phyloP scores from a whole-genome alignment of 345 rosid species.

The Limnanthes douglasii region DNA sequence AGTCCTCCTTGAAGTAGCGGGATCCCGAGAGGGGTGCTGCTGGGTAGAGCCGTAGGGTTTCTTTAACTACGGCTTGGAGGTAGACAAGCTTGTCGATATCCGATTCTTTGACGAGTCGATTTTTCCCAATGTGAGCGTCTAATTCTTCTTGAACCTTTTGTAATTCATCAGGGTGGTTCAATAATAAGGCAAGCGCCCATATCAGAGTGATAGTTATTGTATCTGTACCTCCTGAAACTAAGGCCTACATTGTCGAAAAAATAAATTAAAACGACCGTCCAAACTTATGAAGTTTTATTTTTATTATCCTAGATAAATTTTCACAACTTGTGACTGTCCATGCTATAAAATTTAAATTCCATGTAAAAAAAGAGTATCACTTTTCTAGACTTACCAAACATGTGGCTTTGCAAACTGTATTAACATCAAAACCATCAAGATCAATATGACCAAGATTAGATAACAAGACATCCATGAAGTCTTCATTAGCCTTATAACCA shows the following conservation, averaged over 20 bases:
- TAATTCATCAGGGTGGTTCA: constrained; percentile 23
- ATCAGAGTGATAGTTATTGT: constrained; percentile 26
- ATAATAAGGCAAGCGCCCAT: constrained; percentile 45
- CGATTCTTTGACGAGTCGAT: constrained; percentile 31
- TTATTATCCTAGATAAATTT: no score
- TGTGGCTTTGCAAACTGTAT: constrained; percentile 38
- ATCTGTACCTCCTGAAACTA: constrained; percentile 36
- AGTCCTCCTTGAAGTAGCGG: constrained; percentile 13
- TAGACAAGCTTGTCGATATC: constrained; percentile 30
- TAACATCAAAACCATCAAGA: no score
- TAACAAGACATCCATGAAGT: constrained; percentile 37
- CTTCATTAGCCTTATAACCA: constrained; percentile 7
- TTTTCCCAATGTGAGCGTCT: constrained; percentile 26
- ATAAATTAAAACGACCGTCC: no score
- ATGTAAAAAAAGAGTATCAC: no score
- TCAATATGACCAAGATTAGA: constrained; percentile 25
- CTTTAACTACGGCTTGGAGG: constrained; percentile 22
- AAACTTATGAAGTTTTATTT: no score
- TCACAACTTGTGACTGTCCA: no score
- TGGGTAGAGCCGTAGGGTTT: constrained; percentile 9
- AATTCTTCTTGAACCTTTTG: constrained; percentile 37
- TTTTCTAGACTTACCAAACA: constrained; percentile 53
- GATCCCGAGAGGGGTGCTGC: constrained; percentile 15
- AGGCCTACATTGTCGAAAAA: constrained; percentile 19
- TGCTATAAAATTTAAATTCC: background rate